Evolutionary conservation across 2,329 filamentous ascomycete genomes (phyloP).

Genomic region (Clonostachys rhizophaga): DNA sequence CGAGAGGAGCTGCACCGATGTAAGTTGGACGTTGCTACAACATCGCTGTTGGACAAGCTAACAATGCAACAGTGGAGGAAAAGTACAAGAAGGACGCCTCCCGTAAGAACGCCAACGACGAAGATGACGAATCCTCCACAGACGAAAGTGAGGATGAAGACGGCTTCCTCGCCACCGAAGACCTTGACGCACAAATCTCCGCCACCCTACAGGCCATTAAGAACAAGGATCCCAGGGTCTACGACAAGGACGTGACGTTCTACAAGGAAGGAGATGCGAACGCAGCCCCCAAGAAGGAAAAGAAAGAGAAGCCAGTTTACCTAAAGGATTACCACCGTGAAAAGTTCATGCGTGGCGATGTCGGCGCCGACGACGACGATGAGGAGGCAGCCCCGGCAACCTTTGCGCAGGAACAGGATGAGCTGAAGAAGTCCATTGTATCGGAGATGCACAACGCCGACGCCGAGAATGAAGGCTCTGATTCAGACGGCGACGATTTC

Average conservation of each 20-base stretch:
- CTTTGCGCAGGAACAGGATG: slow-evolving; percentile 85
- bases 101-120: slow-evolving; percentile 41
- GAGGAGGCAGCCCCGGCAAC: slow-evolving; percentile 49
- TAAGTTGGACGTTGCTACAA: slow-evolving; percentile 30
- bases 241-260: slow-evolving; percentile 76
- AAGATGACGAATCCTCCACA: slow-evolving; percentile 60
- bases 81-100: slow-evolving; percentile 59
- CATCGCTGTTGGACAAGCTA: neutral
- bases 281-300: slow-evolving; percentile 30
- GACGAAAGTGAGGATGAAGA: slow-evolving; percentile 88
- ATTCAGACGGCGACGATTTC: slow-evolving; percentile 58
- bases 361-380: slow-evolving; percentile 54
- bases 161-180: slow-evolving; percentile 79
- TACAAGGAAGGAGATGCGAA: slow-evolving; percentile 60
- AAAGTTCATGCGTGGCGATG: slow-evolving; percentile 73
- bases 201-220: slow-evolving; percentile 84
- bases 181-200: slow-evolving; percentile 80
- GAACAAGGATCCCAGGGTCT: slow-evolving; percentile 86
- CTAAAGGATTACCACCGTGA: slow-evolving; percentile 89
- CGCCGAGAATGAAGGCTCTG: slow-evolving; percentile 33
- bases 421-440: slow-evolving; percentile 72
- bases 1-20: slow-evolving; percentile 75
- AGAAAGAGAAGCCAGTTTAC: slow-evolving; percentile 79
- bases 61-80: slow-evolving; percentile 65
- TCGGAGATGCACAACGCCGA: slow-evolving; percentile 70